Conservation (phyloP, 2,329 filamentous ascomycete genomes). For the Ilyonectria robusta region DNA sequence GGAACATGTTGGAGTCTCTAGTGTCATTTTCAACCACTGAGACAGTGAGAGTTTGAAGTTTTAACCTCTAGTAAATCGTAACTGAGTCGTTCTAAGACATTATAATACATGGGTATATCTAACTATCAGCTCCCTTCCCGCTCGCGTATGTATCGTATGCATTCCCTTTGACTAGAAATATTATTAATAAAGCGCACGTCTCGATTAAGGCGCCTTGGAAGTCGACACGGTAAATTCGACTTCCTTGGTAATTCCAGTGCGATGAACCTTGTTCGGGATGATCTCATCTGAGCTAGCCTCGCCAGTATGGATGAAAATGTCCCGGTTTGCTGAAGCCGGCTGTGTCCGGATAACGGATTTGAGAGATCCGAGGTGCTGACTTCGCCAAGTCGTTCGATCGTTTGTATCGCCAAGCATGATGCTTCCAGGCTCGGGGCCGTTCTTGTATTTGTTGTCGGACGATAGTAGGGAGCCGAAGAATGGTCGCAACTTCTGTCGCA, state of each 20-base stretch:
- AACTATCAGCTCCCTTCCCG: background rate
- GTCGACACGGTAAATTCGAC: slow-evolving; percentile 39
- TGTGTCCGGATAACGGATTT: slow-evolving; percentile 20
- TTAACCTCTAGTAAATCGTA: background rate
- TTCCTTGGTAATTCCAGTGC: slow-evolving; percentile 36
- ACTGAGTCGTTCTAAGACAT: slow-evolving; percentile 7
- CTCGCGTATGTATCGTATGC: slow-evolving; percentile 5
- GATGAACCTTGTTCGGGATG: slow-evolving; percentile 12
- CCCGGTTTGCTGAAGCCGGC: background rate
- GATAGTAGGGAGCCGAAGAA: slow-evolving; percentile 45
- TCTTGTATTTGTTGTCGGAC: slow-evolving; percentile 42
- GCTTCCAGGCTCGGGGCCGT: slow-evolving; percentile 38
- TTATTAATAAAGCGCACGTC: background rate
- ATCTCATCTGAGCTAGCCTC: slow-evolving; percentile 43
- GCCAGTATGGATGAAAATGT: slow-evolving; percentile 38
- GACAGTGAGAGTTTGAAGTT: background rate
- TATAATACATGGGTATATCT: slow-evolving; percentile 21
- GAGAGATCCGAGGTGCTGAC: slow-evolving; percentile 28
- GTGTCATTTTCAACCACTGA: no score
- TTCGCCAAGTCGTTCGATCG: slow-evolving; percentile 36
- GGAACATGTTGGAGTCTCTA: no score
- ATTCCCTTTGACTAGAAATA: background rate
- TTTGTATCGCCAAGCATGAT: slow-evolving; percentile 42
- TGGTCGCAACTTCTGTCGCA: slow-evolving; percentile 45
- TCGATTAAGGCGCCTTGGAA: slow-evolving; percentile 12